These are phyloP conservation scores for Microstegium vimineum DNA, from an alignment of 176 grass and related monocot genomes.

Conservation along the genomic window DNA sequence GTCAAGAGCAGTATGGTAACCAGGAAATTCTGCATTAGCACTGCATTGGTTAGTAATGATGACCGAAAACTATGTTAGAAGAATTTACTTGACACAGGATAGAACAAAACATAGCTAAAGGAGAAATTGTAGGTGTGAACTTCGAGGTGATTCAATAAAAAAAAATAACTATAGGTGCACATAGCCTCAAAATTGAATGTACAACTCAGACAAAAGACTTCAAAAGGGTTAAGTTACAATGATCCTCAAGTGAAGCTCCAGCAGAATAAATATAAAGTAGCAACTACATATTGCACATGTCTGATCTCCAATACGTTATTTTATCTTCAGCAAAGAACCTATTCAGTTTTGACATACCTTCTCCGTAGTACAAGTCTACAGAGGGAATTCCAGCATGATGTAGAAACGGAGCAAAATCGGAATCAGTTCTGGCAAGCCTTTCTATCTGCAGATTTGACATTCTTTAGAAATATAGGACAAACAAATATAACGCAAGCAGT, in stretches of 20 bases:
- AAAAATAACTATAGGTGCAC: not conserved
- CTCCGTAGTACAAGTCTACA: constrained; percentile 90
- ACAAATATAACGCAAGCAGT: constrained; percentile 3
- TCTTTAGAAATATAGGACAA: constrained; percentile 21
- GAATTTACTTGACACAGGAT: not conserved
- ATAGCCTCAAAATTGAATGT: not conserved
- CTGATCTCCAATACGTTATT: not conserved
- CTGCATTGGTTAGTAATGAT: constrained; percentile 25
- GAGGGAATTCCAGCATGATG: constrained; percentile 89
- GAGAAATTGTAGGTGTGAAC: not conserved
- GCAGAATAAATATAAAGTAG: not conserved
- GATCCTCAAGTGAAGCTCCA: not conserved
- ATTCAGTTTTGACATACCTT: constrained; percentile 47
- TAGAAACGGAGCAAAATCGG: constrained; percentile 85
- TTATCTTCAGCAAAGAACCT: not conserved
- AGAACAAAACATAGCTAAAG: not conserved
- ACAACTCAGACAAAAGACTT: not conserved
- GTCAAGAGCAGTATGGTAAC: constrained; percentile 87
- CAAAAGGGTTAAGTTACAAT: not conserved
- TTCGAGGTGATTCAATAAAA: not conserved
- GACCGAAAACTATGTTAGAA: constrained; percentile 8
- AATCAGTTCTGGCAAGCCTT: constrained; percentile 94
- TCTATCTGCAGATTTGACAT: constrained; percentile 62
- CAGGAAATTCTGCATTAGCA: constrained; percentile 76
- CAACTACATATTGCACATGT: not conserved